Base-by-base conservation (phyloP, 495 filamentous ascomycete species). In the Neurospora africana region DNA sequence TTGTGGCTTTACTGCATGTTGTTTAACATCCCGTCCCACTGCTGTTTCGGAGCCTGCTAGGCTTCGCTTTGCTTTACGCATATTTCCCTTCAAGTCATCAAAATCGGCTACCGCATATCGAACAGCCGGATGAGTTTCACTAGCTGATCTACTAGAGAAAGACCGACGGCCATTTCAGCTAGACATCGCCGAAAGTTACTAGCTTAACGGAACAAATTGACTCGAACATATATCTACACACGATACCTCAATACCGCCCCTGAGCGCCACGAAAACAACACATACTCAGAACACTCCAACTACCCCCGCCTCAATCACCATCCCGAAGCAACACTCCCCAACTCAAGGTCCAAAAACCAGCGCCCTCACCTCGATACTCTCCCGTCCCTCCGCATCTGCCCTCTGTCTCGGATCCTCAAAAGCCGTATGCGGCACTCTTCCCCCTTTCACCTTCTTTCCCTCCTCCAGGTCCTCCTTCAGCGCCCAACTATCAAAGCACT, bases 341-440 rank as follows among this genome's bases (percentile, higher is more conserved):
- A 76, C 75, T 83, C 74, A 92, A 23, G 82, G 80, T 0, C 92
- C 92, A 86, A 96, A 94, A 13, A 97, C 89, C 80, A 97, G 83
- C 21, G 93, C 91, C 78, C 92, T 85, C 21, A 97, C 91, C 80
- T 96, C 93, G 80, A 97, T 95, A 79, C 93, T 96, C 86, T 95
- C 91, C 78, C 90, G 84, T 21, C 81, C 81, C 76, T 84, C 84
- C 17, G 85, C 89, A 33, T 86, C 90, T 38, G 84, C 80, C 36
- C 86, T 84, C 19, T 89, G 91, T 76, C 88, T 84, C 37, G 89
- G 88, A 81, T 97, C 90, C 70, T 82, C 82, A 84, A 97, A 97
- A 35, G 93, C 93, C 15, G 89, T 89, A 85, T 97, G 93, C 41
- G 93, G 90, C 70, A 92, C 87, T 74, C 92, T 83, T 5, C 90